These are phyloP conservation scores for Penicillium sp. DNA, from an alignment of 2,329 filamentous ascomycete genomes.

Conservation along the genomic window DNA sequence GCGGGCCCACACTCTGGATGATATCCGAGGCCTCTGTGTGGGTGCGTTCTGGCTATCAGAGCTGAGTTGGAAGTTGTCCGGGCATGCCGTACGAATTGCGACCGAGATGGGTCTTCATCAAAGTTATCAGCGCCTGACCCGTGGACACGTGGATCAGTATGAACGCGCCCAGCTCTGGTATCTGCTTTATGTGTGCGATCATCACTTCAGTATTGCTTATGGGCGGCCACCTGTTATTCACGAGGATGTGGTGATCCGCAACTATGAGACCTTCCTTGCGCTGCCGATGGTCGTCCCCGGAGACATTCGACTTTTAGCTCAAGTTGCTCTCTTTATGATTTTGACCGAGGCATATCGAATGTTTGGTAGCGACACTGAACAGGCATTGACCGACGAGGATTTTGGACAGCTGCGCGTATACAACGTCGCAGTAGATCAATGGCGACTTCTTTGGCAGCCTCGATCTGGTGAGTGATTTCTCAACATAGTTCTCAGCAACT, in stretches of 20 bases:
- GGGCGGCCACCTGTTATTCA: slow-evolving; percentile 58
- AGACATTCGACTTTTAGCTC: slow-evolving; percentile 57
- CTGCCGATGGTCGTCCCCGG: slow-evolving; percentile 52
- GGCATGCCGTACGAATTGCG: slow-evolving; percentile 57
- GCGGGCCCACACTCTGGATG: slow-evolving; percentile 56
- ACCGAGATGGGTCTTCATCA: slow-evolving; percentile 58
- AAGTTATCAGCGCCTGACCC: slow-evolving; percentile 50
- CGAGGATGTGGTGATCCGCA: slow-evolving; percentile 57
- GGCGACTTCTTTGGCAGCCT: slow-evolving; percentile 51
- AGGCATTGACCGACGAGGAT: slow-evolving; percentile 51
- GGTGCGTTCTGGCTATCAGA: slow-evolving; percentile 63
- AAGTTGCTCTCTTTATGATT: slow-evolving; percentile 59
- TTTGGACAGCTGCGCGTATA: slow-evolving; percentile 49
- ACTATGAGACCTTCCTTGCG: slow-evolving; percentile 57
- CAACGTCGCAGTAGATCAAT: slow-evolving; percentile 52
- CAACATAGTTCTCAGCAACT: not conserved
- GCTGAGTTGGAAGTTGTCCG: slow-evolving; percentile 61
- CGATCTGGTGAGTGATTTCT: slow-evolving; percentile 39
- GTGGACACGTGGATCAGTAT: slow-evolving; percentile 49
- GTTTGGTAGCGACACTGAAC: slow-evolving; percentile 56
- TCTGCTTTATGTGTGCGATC: slow-evolving; percentile 62
- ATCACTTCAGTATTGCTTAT: slow-evolving; percentile 63
- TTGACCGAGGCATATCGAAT: slow-evolving; percentile 55
- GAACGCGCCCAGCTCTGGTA: slow-evolving; percentile 62
- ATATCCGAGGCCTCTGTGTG: slow-evolving; percentile 58